These are phyloP conservation scores for Sphagnum contortum DNA, from an alignment of 225 moss, liverwort and hornwort species.

Conservation along the genomic window DNA sequence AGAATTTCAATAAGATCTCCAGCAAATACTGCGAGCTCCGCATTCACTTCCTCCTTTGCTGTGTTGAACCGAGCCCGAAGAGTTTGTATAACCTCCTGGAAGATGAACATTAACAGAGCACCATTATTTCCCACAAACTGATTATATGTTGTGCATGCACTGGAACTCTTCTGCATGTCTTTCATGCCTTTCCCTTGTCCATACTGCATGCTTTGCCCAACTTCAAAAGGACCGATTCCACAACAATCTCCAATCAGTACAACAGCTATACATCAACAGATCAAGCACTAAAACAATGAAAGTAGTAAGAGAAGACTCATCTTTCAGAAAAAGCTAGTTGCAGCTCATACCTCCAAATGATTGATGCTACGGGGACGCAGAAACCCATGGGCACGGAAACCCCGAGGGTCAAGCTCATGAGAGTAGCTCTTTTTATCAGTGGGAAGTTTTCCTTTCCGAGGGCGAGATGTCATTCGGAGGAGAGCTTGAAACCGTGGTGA, in stretches of 20 bases:
- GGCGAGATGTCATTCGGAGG: conserved; percentile 72
- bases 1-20: conserved; percentile 88
- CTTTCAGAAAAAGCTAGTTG: too few relatives aligned
- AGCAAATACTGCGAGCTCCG: conserved; percentile 85
- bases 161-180: too few relatives aligned
- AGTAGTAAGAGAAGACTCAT: too few relatives aligned
- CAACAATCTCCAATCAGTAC: too few relatives aligned
- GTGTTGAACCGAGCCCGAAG: conserved; percentile 82
- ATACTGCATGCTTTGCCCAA: too few relatives aligned
- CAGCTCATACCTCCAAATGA: conserved; percentile 69
- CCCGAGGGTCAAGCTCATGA: conserved; percentile 94
- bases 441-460: conserved; percentile 64
- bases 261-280: too few relatives aligned
- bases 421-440: conserved; percentile 97
- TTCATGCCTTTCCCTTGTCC: too few relatives aligned
- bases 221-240: too few relatives aligned
- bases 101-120: background rate
- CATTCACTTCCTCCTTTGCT: conserved; percentile 94
- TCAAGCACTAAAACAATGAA: too few relatives aligned
- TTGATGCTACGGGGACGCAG: conserved; percentile 86
- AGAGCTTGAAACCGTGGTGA: conserved; percentile 98
- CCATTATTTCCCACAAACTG: too few relatives aligned
- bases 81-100: conserved; percentile 79
- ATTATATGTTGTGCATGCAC: too few relatives aligned
- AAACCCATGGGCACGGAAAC: conserved; percentile 77